Evolutionary conservation across 495 filamentous ascomycete genomes (phyloP), one percentile per base, ranked within the genome.

Genomic region (Trichocladium uniseriatum): DNA sequence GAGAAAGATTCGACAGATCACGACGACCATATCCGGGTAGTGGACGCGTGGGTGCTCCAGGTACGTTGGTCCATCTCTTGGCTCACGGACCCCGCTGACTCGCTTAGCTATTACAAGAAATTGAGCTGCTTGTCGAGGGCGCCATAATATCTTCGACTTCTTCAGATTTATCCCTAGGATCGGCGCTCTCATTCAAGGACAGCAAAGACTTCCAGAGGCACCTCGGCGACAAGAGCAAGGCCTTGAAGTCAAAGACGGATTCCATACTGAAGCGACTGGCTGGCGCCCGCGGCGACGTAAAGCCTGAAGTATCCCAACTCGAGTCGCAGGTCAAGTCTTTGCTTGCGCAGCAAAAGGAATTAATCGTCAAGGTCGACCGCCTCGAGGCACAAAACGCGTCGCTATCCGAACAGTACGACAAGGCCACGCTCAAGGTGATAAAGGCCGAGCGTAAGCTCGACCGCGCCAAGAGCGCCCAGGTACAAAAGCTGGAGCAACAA

Each of bases 371-470:
- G 56, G 68, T 94, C 39, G 88, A 92, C 49, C 79, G 82, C 45
- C 72, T 88, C 2, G 72, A 81, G 28, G 68, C 80, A 8, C 89
- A 96, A 54, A 90, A 92, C 55, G 82, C 94, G 41, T 80, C 86
- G 53, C 74, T 94, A 11, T 85, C 84, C 38, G 85, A 89, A 41
- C 83, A 88, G 43, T 72, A 95, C 10, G 88, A 95, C 52, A 79
- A 75, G 44, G 91, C 92, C 4, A 91, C 88, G 3, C 70, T 91
- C 32, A 82, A 92, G 45, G 95, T 94, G 55, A 86, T 96, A 78
- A 83, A 89, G 50, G 92, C 92, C 3, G 92, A 97, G 60, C 91
- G 91, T 69, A 88, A 86, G 63, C 74, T 96, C 14, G 92, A 98
- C 63, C 81, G 92, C 29, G 80, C 82, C 6, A 86, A 83, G 61